Conservation (phyloP, 768 basidiomycete species). For the Lactarius evosmus region DNA sequence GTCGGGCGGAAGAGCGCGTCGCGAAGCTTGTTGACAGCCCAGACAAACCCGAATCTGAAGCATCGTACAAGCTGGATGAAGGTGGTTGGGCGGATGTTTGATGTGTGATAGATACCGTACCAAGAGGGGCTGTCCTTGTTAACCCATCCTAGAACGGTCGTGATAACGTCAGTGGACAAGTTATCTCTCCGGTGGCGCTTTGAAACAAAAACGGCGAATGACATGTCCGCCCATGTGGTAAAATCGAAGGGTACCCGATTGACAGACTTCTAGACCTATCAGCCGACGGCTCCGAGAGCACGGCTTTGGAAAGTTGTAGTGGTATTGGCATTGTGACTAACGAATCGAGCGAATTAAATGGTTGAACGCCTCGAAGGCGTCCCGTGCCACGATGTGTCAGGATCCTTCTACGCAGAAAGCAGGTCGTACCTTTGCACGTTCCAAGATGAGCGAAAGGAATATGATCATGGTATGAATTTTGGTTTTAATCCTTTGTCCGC, state of each 20-base stretch:
- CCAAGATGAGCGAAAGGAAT: background rate
- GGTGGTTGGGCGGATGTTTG: conserved; percentile 87
- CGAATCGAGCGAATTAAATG: too few species aligned
- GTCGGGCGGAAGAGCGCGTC: conserved; percentile 86
- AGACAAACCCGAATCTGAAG: conserved; percentile 85
- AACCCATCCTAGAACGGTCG: background rate
- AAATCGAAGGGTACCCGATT: background rate
- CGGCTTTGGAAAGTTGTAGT: background rate
- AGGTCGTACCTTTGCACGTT: background rate
- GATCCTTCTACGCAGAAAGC: conserved; percentile 7
- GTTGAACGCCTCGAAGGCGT: background rate
- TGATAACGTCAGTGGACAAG: background rate
- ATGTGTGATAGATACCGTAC: conserved; percentile 27
- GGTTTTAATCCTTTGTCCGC: background rate
- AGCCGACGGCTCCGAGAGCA: background rate
- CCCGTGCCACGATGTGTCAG: background rate
- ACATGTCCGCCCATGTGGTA: background rate
- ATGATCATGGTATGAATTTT: background rate
- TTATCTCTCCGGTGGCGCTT: background rate
- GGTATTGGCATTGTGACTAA: background rate
- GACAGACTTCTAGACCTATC: background rate
- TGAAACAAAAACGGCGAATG: background rate
- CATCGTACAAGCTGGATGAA: conserved; percentile 87
- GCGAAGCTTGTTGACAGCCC: conserved; percentile 89
- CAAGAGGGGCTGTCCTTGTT: background rate